Evolutionary conservation across 495 filamentous ascomycete genomes (phyloP).

Genomic region (Amorphotheca resinae): DNA sequence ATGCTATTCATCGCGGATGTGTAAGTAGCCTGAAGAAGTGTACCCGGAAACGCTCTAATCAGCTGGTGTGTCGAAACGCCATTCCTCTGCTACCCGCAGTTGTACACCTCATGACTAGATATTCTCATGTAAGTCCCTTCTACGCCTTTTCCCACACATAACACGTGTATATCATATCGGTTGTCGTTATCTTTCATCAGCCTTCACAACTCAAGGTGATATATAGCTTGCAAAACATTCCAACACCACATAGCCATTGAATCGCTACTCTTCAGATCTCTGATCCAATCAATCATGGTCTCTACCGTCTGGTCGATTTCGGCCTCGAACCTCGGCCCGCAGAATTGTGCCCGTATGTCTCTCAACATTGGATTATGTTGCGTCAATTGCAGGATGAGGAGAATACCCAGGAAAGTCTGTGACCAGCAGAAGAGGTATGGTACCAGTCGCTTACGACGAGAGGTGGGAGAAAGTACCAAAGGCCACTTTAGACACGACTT

Average conservation of each 20-base stretch:
- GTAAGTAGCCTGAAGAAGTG: too few relatives aligned
- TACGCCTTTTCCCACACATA: neutral
- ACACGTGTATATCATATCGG: neutral
- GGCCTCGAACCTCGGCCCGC: constrained; percentile 32
- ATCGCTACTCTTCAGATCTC: constrained; percentile 38
- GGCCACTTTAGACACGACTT: constrained; percentile 40
- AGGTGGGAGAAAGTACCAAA: constrained; percentile 41
- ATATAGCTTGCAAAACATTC: constrained; percentile 33
- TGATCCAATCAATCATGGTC: constrained; percentile 41
- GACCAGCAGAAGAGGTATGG: constrained; percentile 48
- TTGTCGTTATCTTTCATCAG: neutral
- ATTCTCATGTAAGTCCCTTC: neutral
- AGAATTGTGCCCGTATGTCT: constrained; percentile 30
- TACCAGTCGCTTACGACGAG: constrained; percentile 40
- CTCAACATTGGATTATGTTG: constrained; percentile 33
- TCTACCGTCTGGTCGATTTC: constrained; percentile 34
- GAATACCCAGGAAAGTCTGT: constrained; percentile 42
- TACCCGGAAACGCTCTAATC: too few relatives aligned
- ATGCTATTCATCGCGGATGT: too few relatives aligned
- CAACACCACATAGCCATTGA: constrained; percentile 38
- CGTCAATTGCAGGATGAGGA: constrained; percentile 41
- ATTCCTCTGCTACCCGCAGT: too few relatives aligned
- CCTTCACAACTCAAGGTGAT: constrained; percentile 22
- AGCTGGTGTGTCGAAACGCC: too few relatives aligned
- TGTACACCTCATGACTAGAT: neutral